Evolutionary conservation across 495 filamentous ascomycete genomes (phyloP).

Genomic region (Usnea hakonensis): DNA sequence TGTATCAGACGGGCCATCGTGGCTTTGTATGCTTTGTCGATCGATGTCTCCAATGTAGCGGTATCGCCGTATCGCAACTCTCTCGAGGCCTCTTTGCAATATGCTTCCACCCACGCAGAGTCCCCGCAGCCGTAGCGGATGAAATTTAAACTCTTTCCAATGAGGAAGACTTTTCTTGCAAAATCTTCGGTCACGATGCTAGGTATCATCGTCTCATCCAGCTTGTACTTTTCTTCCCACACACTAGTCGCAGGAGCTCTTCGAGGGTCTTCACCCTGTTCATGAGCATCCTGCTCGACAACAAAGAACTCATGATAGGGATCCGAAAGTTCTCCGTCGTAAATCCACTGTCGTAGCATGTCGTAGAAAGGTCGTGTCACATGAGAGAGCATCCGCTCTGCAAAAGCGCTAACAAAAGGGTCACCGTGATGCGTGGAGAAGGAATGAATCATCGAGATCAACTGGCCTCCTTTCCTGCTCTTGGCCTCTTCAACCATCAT

Average conservation of each 20-base stretch:
- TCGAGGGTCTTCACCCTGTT: constrained; percentile 39
- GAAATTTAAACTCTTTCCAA: constrained; percentile 97
- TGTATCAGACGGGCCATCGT: constrained; percentile 94
- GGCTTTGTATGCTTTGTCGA: constrained; percentile 94
- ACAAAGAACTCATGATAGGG: constrained; percentile 97
- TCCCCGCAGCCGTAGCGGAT: constrained; percentile 93
- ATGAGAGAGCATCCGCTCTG: constrained; percentile 81
- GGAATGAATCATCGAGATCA: constrained; percentile 88
- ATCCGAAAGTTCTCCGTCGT: constrained; percentile 94
- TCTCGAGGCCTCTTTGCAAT: constrained; percentile 89
- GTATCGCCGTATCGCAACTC: constrained; percentile 93
- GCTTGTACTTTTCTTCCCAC: constrained; percentile 95
- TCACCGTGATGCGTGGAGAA: constrained; percentile 93
- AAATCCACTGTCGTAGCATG: constrained; percentile 95
- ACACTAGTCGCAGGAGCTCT: constrained; percentile 77
- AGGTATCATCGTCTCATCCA: constrained; percentile 79
- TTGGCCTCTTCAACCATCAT: constrained; percentile 86
- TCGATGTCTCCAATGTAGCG: constrained; percentile 79
- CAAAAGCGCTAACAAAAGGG: constrained; percentile 87
- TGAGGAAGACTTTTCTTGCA: constrained; percentile 90
- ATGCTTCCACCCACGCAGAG: constrained; percentile 88
- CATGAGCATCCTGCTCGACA: constrained; percentile 53
- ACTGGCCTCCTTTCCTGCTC: constrained; percentile 80
- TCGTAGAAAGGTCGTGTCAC: constrained; percentile 96
- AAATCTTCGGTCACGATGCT: constrained; percentile 88